Base-by-base conservation (phyloP, 208 protist species). In the Trypanosoma grayi region DNA sequence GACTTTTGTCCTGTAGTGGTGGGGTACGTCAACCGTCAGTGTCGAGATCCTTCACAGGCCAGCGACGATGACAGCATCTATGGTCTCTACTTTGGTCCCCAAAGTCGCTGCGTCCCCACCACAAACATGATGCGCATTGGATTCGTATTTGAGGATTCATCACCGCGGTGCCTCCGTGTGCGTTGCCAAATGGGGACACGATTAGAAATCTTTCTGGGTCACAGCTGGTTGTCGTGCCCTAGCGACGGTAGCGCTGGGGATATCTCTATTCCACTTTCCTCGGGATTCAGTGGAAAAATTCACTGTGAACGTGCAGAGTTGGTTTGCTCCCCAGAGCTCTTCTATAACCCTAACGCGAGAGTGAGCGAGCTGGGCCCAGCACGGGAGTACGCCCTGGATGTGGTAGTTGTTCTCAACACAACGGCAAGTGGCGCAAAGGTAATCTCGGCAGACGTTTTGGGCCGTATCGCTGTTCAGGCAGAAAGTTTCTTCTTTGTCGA, bases 1-100 rank as follows among this genome's bases (percentile, higher is more conserved):
- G 71, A 83, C 33, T 59, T 66, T n/a, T 87, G 76, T 57, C 73
- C 81, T 9, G 58, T 81, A 25, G 76, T 87, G 11, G 66, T 74
- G 55, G 22, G 63, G 0, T 73, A 76, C 46, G 43, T 40, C 5
- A 74, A 79, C 41, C 60, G 60, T 22, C 41, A 57, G 31, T 83
- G 71, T 39, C 24, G 22, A 52, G 14, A 52, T 52, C 30, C 18
- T 58, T 48, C 31, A 40, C 28, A 34, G 27, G 3, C 14, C 53
- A 48, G 16, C 43, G 39, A 13, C 31, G n/a, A 13, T 64, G 43
- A 52, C 50, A 28, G 27, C 27, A 52, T 48, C 5, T 51, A 58
- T 18, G 69, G 61, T 13, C 73, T 66, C 37, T 80, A 77, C 64
- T 70, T 71, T 40, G 70, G 78, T 18, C 58, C 69, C 46, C 73